Evolutionary conservation across 768 basidiomycete species (phyloP).

Genomic region (Dictyophora rubrovolvata): DNA sequence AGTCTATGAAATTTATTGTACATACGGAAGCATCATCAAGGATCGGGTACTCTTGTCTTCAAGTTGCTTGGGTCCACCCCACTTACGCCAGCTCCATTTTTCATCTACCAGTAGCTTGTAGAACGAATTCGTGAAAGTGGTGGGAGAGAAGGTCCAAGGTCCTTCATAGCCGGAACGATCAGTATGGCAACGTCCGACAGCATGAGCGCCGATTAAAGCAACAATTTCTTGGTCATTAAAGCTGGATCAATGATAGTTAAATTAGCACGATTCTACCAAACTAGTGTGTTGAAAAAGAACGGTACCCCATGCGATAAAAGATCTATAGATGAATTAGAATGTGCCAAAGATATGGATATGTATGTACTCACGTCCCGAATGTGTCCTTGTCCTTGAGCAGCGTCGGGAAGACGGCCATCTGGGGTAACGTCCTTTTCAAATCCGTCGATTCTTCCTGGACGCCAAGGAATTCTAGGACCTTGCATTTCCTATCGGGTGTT

Average conservation of each 20-base stretch:
- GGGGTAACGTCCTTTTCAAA: constrained; percentile 63
- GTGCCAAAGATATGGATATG: too few species aligned
- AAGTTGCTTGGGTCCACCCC: constrained; percentile 88
- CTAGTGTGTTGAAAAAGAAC: neutral
- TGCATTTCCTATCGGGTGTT: constrained; percentile 71
- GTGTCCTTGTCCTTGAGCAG: constrained; percentile 72
- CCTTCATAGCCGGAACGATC: constrained; percentile 81
- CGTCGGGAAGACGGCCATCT: constrained; percentile 87
- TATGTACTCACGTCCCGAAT: constrained; percentile 48
- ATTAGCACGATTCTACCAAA: neutral
- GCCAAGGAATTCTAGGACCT: constrained; percentile 90
- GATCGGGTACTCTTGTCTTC: constrained; percentile 83
- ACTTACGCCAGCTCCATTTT: constrained; percentile 94
- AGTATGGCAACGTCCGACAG: constrained; percentile 88
- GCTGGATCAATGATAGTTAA: constrained; percentile 19
- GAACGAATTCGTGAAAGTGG: constrained; percentile 78
- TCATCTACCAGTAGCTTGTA: constrained; percentile 80
- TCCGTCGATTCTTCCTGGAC: constrained; percentile 88
- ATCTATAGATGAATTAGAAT: constrained; percentile 32
- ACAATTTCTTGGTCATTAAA: constrained; percentile 98
- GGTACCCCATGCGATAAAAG: constrained; percentile 81
- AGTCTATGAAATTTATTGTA: too few species aligned
- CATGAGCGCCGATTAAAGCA: constrained; percentile 88
- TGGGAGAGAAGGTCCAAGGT: constrained; percentile 94
- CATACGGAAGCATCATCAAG: constrained; percentile 94